Conservation (phyloP, 1,139 yeast genomes). For the Magnusiomyces suaveolens region DNA sequence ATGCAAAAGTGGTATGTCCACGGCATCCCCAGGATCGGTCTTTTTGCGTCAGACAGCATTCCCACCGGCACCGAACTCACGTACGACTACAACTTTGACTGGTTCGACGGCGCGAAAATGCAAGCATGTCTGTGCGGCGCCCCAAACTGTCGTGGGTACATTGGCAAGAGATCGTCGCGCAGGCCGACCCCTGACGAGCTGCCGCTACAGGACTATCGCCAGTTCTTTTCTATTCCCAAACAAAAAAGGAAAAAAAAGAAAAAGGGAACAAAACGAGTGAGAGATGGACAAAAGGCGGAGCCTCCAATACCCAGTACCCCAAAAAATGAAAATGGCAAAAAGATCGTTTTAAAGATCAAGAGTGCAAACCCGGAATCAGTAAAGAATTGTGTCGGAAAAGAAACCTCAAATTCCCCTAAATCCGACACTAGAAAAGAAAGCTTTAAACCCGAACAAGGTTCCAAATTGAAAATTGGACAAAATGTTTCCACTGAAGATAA, state of each 20-base stretch:
- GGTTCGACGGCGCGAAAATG: constrained; percentile 33
- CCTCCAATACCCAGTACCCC: no score
- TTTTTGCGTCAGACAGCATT: constrained; percentile 34
- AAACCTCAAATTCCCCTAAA: no score
- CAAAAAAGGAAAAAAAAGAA: background rate
- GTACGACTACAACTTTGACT: constrained; percentile 38
- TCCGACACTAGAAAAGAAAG: no score
- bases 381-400: no score
- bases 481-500: no score
- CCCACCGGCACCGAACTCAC: constrained; percentile 34
- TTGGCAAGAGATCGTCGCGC: constrained; percentile 22
- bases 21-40: constrained; percentile 35
- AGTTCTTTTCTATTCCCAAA: background rate
- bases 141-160: constrained; percentile 32
- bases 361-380: background rate
- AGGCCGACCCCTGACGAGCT: constrained; percentile 8
- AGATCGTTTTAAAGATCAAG: background rate
- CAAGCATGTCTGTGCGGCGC: constrained; percentile 36
- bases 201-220: background rate
- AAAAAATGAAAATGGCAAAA: background rate
- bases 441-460: no score
- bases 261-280: background rate
- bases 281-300: no score
- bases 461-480: no score
- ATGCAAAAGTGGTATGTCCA: constrained; percentile 39